These are phyloP conservation scores for Neonectria coccinea DNA, from an alignment of 2,329 filamentous ascomycete genomes.

Conservation along the genomic window DNA sequence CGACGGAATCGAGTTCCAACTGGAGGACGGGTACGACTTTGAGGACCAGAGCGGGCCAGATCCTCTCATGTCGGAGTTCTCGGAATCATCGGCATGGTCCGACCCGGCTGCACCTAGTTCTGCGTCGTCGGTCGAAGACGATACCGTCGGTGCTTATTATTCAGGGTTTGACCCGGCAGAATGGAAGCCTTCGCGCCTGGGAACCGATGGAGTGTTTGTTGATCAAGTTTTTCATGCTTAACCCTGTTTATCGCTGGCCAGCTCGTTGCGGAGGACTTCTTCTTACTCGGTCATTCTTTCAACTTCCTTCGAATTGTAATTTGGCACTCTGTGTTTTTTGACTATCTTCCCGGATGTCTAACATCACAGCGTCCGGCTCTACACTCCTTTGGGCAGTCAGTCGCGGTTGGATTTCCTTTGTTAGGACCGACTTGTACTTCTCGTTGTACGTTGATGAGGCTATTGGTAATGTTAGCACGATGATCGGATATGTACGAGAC, in stretches of 20 bases:
- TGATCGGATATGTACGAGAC: background rate
- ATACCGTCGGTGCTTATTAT: background rate
- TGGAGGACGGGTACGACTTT: constrained; percentile 18
- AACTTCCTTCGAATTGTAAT: background rate
- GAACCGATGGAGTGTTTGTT: background rate
- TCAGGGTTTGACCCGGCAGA: background rate
- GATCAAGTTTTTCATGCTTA: background rate
- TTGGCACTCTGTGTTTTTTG: background rate
- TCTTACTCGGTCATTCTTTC: background rate
- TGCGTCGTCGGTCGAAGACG: constrained; percentile 20
- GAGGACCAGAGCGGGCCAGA: constrained; percentile 1
- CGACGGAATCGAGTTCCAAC: constrained; percentile 1
- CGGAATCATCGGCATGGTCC: constrained; percentile 8
- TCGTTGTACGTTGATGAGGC: background rate
- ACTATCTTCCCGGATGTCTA: background rate
- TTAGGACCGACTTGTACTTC: background rate
- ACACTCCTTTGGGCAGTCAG: background rate
- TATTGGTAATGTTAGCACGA: background rate
- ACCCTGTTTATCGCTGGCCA: background rate
- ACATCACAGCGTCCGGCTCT: background rate
- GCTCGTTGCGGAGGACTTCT: background rate
- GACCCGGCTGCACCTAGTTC: constrained; percentile 14
- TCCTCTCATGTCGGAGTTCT: background rate
- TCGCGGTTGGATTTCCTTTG: background rate
- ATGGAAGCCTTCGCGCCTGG: background rate